These are phyloP conservation scores for Crepidotus variabilis DNA, from an alignment of 768 basidiomycete species.

Conservation along the genomic window DNA sequence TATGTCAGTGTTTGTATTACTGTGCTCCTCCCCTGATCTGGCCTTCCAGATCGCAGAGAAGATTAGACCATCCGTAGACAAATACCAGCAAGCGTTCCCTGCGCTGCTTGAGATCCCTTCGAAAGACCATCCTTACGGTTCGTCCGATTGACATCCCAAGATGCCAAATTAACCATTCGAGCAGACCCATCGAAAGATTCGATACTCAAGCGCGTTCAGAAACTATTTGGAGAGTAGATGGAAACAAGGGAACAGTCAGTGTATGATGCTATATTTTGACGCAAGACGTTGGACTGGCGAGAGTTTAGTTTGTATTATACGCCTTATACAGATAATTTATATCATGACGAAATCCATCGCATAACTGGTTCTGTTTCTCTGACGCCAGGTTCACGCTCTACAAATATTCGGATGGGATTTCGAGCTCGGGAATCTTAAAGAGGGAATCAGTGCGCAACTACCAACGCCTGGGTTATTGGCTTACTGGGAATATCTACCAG, in stretches of 20 bases:
- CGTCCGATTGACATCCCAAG: slow-evolving; percentile 17
- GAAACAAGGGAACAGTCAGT: background rate
- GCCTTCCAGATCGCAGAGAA: slow-evolving; percentile 84
- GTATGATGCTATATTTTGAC: background rate
- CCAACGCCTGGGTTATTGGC: slow-evolving; percentile 28
- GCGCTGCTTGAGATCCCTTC: slow-evolving; percentile 96
- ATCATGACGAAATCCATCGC: slow-evolving; percentile 51
- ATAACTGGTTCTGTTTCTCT: slow-evolving; percentile 69
- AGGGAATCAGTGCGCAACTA: slow-evolving; percentile 3
- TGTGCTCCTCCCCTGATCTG: slow-evolving; percentile 1
- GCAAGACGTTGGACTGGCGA: background rate
- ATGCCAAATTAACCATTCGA: background rate
- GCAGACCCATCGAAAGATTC: slow-evolving; percentile 95
- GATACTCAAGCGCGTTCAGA: slow-evolving; percentile 93
- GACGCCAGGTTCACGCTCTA: slow-evolving; percentile 63
- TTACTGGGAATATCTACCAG: slow-evolving; percentile 77
- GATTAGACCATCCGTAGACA: slow-evolving; percentile 92
- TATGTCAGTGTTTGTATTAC: background rate
- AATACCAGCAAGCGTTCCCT: slow-evolving; percentile 94
- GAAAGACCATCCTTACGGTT: slow-evolving; percentile 98
- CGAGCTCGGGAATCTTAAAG: slow-evolving; percentile 55
- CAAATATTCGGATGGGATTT: slow-evolving; percentile 63
- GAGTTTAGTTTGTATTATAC: slow-evolving; percentile 1
- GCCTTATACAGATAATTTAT: slow-evolving; percentile 11
- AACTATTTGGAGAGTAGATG: slow-evolving; percentile 84